Evolutionary conservation across 139 green algal genomes (phyloP).

Genomic region (Medakamo hakoo): DNA sequence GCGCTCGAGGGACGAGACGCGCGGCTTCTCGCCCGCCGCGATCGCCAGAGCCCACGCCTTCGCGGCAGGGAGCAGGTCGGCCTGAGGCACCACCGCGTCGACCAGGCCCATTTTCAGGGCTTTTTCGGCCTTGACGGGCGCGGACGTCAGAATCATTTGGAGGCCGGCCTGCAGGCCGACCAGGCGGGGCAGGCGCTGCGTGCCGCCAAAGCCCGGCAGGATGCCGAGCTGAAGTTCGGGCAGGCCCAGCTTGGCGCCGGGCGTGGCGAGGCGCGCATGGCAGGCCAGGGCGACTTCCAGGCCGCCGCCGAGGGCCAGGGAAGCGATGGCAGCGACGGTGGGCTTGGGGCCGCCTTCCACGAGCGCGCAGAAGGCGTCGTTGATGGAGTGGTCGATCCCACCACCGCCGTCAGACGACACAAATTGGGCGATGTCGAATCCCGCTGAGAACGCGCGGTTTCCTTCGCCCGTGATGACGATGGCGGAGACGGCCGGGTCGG

Average conservation of each 20-base stretch:
- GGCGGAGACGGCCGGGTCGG: slow-evolving; percentile 45
- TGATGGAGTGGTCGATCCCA: slow-evolving; percentile 49
- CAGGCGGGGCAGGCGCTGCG: slow-evolving; percentile 85
- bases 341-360: slow-evolving; percentile 77
- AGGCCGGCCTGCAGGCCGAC: slow-evolving; percentile 79
- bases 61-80: slow-evolving; percentile 44
- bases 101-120: slow-evolving; percentile 67
- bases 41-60: slow-evolving; percentile 61
- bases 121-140: slow-evolving; percentile 45
- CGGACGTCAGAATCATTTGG: slow-evolving; percentile 89
- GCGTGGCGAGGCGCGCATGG: slow-evolving; percentile 50
- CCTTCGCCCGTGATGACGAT: slow-evolving; percentile 76
- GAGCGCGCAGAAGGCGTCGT: slow-evolving; percentile 44
- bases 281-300: slow-evolving; percentile 86
- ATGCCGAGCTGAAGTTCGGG: slow-evolving; percentile 94
- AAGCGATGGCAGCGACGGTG: slow-evolving; percentile 69
- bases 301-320: slow-evolving; percentile 80
- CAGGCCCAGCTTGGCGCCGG: slow-evolving; percentile 67
- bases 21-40: slow-evolving; percentile 22
- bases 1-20: slow-evolving; percentile 15
- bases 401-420: slow-evolving; percentile 24
- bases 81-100: slow-evolving; percentile 54
- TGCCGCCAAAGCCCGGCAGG: slow-evolving; percentile 95
- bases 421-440: slow-evolving; percentile 84
- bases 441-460: slow-evolving; percentile 64